Base-by-base conservation (phyloP, 2,329 filamentous ascomycete genomes). In the Monosporascus sp. region DNA sequence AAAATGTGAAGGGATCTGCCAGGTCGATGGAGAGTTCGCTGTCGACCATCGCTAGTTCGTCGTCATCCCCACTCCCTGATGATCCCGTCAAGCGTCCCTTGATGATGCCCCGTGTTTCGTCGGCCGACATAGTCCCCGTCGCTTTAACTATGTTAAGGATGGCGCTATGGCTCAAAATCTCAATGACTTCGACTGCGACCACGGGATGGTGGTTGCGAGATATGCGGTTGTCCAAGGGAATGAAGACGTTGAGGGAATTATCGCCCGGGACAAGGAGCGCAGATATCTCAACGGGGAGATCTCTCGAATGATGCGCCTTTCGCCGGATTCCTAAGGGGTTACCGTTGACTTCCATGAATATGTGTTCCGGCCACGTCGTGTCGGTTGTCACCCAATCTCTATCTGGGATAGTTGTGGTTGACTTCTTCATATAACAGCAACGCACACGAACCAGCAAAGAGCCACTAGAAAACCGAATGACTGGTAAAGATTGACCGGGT, bases 251-350 rank as follows among this genome's bases (percentile, higher is more conserved):
- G 3, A 96, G 65, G 0, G 63, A 67, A 62, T 96, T 96, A 6
- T 67, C 64, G 0, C 89, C 90, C 17, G 70, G 60, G 8, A 63
- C 66, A 5, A 95, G 59, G 20, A 71, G 55, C 9, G 81, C 68
- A 1, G 90, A 91, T 24, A 96, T 73, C 60, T 96, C 90, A 6
- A 89, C 74, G 0, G 92, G 86, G 8, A 91, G 69, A 61, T 95
- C 89, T 60, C 86, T 89, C 11, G 85, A 86, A 63, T 92, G 81
- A 56, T 94, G 86, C 1, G 82, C 68, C 61, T 89, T 90, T 28
- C 87, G 81, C 41, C 87, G 81, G 9, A 83, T 67, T 24, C 76
- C 73, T 17, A 90, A 67, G 11, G 83, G 73, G 1, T 70, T 64
- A 0, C 69, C 74, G 60, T 96, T 96, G 55, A 95, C 68, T 17